These are phyloP conservation scores for Nicotiana paniculata DNA, from an alignment of 257 asterid species.

Conservation along the genomic window DNA sequence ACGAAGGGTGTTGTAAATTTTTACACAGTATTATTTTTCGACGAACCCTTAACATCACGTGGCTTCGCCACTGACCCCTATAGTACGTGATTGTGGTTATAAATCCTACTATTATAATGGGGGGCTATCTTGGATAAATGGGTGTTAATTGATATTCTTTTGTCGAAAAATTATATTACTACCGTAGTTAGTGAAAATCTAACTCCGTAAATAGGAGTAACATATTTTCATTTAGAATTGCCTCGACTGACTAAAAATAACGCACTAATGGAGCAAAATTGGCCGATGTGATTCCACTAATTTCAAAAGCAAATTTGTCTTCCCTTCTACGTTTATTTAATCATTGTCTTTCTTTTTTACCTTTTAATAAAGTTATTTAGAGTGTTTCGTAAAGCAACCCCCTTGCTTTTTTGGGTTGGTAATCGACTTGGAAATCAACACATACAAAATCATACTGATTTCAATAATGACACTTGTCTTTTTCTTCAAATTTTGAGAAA, in stretches of 20 bases:
- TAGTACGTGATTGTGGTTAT: too few species aligned
- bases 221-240: neutral
- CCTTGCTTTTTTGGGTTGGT: neutral
- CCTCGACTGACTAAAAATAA: neutral
- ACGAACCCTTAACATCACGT: too few species aligned
- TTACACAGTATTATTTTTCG: too few species aligned
- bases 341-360: neutral
- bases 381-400: slow-evolving; percentile 3
- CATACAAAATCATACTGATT: neutral
- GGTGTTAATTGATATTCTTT: too few species aligned
- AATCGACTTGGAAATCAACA: neutral
- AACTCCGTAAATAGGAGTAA: too few species aligned
- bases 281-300: slow-evolving; percentile 11
- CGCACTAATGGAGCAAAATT: neutral
- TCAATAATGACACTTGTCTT: neutral
- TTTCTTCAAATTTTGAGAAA: neutral
- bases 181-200: too few species aligned
- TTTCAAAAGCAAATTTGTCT: slow-evolving; percentile 4
- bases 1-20: too few species aligned
- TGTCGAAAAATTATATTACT: too few species aligned
- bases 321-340: neutral
- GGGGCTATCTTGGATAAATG: too few species aligned
- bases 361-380: slow-evolving; percentile 2
- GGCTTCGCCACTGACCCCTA: too few species aligned
- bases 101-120: too few species aligned